Evolutionary conservation across 2,329 filamentous ascomycete species (phyloP).

Genomic region (Acrocalymma vagum): DNA sequence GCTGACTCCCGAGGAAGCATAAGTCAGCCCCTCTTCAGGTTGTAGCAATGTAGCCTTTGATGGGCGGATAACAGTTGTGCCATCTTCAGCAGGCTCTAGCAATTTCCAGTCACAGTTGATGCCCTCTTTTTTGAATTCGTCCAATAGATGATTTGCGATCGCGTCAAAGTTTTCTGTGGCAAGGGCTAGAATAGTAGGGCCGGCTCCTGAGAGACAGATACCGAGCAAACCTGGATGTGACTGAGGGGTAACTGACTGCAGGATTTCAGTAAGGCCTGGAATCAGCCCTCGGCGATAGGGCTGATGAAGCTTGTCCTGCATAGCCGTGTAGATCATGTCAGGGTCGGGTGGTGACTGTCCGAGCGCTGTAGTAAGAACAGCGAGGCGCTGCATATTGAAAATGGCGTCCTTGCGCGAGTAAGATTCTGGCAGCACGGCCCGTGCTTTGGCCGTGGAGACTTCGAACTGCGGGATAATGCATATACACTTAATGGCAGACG

Average conservation of each 20-base stretch:
- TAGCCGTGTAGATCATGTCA: slow-evolving; percentile 93
- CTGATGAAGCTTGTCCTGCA: slow-evolving; percentile 99
- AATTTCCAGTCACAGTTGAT: slow-evolving; percentile 88
- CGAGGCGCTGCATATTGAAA: slow-evolving; percentile 95
- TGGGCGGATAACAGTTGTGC: slow-evolving; percentile 51
- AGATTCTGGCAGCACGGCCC: slow-evolving; percentile 80
- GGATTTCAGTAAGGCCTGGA: slow-evolving; percentile 88
- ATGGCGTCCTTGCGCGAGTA: slow-evolving; percentile 88
- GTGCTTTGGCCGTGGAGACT: slow-evolving; percentile 90
- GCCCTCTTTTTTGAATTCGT: slow-evolving; percentile 73
- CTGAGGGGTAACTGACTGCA: slow-evolving; percentile 87
- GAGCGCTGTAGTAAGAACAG: slow-evolving; percentile 86
- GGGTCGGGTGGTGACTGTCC: slow-evolving; percentile 90
- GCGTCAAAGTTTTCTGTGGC: slow-evolving; percentile 89
- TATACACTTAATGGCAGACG: slow-evolving; percentile 93
- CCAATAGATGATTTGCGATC: slow-evolving; percentile 83
- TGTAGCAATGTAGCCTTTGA: slow-evolving; percentile 24
- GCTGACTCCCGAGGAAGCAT: slow-evolving; percentile 90
- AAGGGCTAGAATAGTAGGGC: slow-evolving; percentile 91
- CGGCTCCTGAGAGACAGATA: slow-evolving; percentile 93
- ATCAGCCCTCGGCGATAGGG: slow-evolving; percentile 93
- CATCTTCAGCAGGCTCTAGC: slow-evolving; percentile 84
- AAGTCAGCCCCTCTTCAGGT: slow-evolving; percentile 69
- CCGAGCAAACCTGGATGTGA: slow-evolving; percentile 89
- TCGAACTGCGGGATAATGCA: slow-evolving; percentile 97